phyloP scores from a whole-genome alignment of 1,284 basidiomycete species.

The Leccinum laetum region DNA sequence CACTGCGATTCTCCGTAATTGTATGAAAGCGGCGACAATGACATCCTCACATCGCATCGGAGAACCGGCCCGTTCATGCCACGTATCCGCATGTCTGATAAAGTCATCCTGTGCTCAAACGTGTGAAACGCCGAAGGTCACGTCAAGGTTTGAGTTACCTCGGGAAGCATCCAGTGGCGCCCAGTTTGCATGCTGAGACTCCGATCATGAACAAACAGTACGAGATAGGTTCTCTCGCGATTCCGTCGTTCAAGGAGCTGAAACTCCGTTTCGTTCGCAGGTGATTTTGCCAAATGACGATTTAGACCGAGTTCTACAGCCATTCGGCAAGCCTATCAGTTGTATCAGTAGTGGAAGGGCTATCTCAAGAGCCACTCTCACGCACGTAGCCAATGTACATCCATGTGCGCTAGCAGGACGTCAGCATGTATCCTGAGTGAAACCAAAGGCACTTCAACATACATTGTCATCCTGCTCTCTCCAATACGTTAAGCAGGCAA shows the following conservation, averaged over 20 bases:
- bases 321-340: conserved; percentile 75
- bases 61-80: conserved; percentile 63
- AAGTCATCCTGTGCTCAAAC: conserved; percentile 52
- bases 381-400: conserved; percentile 80
- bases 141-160: conserved; percentile 35
- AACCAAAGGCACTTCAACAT: conserved; percentile 26
- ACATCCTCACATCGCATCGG: conserved; percentile 74
- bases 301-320: conserved; percentile 80
- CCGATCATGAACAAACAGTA: conserved; percentile 81
- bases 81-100: conserved; percentile 60
- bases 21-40: conserved; percentile 71
- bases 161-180: conserved; percentile 81
- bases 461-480: conserved; percentile 80
- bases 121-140: conserved; percentile 9
- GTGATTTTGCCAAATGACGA: conserved; percentile 55
- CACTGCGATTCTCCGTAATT: conserved; percentile 74
- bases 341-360: conserved; percentile 11
- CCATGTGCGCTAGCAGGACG: conserved; percentile 64
- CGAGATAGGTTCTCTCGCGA: conserved; percentile 79
- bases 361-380: conserved; percentile 8
- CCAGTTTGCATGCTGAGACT: conserved; percentile 83
- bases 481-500: conserved; percentile 86
- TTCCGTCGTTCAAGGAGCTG: conserved; percentile 75
- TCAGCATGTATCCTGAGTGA: conserved; percentile 21
- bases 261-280: conserved; percentile 57